A percentile compares a stretch with the other conserved stretches of the same genome.
These are phyloP conservation scores for Neopestalotiopsis sp. DNA, from an alignment of 2,329 filamentous ascomycete species.

Conservation along the genomic window DNA sequence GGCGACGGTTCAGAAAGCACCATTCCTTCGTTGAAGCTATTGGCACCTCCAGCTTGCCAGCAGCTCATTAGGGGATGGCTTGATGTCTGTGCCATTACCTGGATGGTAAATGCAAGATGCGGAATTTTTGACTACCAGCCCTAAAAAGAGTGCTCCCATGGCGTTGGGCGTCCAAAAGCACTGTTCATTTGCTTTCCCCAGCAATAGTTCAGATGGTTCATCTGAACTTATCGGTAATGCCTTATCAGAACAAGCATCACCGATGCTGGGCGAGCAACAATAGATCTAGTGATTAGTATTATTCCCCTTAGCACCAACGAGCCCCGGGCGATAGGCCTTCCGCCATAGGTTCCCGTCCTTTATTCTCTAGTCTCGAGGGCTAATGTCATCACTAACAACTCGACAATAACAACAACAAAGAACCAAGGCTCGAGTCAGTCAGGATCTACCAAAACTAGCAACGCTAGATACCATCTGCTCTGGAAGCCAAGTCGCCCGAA, in stretches of 20 bases:
- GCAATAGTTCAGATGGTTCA: background rate
- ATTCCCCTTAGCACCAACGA: background rate
- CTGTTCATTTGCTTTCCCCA: background rate
- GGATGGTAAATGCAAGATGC: background rate
- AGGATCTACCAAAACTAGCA: background rate
- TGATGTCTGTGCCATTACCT: background rate
- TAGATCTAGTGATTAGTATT: background rate
- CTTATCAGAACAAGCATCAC: background rate
- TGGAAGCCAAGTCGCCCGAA: no score
- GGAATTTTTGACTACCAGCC: background rate
- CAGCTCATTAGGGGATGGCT: background rate
- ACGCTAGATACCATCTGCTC: no score
- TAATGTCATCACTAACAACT: background rate
- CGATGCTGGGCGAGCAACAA: background rate
- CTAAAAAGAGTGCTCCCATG: background rate
- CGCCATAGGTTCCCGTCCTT: background rate
- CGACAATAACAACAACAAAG: background rate
- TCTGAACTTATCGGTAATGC: background rate
- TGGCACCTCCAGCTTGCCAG: background rate
- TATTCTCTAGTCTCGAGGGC: background rate
- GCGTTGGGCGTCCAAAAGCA: background rate
- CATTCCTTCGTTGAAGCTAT: constrained; percentile 1
- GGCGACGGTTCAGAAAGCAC: background rate
- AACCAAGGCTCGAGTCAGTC: background rate
- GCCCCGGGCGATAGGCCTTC: background rate